phyloP scores from a whole-genome alignment of 306 rosid species.

The Cicer bijugum region DNA sequence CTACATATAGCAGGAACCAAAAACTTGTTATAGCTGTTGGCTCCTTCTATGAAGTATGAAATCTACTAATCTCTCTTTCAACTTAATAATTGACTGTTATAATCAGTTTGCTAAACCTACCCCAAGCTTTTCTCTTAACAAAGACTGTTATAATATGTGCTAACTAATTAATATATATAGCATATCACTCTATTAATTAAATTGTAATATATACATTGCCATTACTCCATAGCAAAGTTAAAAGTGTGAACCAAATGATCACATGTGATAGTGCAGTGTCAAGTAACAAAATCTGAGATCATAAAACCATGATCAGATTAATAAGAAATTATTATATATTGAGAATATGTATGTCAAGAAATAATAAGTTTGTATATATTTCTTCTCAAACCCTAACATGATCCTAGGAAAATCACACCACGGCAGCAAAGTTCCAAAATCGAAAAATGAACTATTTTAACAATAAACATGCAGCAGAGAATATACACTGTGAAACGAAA shows the following conservation, averaged over 20 bases:
- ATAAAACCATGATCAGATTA: constrained; percentile 27
- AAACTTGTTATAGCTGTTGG: too few species aligned
- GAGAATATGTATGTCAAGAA: constrained; percentile 10
- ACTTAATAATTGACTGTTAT: constrained; percentile 33
- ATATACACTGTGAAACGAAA: too few species aligned
- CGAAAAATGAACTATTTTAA: constrained; percentile 42
- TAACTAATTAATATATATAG: too few species aligned
- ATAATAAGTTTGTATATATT: not conserved
- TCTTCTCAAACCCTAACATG: constrained; percentile 58
- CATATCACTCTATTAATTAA: too few species aligned
- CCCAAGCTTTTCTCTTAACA: constrained; percentile 16
- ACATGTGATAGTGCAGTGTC: constrained; percentile 16
- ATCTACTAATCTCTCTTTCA: too few species aligned
- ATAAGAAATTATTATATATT: not conserved
- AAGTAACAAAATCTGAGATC: constrained; percentile 26
- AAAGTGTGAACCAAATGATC: too few species aligned
- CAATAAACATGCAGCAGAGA: too few species aligned
- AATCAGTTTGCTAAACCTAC: constrained; percentile 49
- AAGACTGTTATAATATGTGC: too few species aligned
- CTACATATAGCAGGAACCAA: too few species aligned
- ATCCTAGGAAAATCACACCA: constrained; percentile 44
- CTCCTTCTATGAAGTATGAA: too few species aligned
- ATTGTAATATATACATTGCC: too few species aligned
- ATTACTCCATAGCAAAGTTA: too few species aligned
- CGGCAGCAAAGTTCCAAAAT: constrained; percentile 38